Evolutionary conservation across 2,329 filamentous ascomycete genomes (phyloP), one percentile per base, ranked within the genome.

Genomic region (Leptodontidium sp.): DNA sequence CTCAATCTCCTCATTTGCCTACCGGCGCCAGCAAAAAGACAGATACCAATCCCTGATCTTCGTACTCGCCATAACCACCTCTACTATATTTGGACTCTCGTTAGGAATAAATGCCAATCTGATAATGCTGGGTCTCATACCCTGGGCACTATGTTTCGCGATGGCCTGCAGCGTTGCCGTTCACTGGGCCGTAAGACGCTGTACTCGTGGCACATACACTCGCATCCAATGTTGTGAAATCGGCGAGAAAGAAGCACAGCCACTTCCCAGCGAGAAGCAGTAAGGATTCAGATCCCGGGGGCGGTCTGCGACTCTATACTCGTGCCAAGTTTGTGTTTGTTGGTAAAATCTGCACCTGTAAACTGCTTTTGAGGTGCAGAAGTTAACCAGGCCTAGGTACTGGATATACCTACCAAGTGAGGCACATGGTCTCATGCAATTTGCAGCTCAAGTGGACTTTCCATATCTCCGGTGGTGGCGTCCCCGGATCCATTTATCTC

Each of bases 1-100:
- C 52, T 77, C 77, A 6, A 76, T 80, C 9, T 80, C 79, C 12
- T 80, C 79, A 0, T 81, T 80, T 65, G 70, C 75, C 1, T 79
- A 80, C 45, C 75, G 80, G 40, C 75, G 76, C 17, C 78, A 79
- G 55, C 74, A 71, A 8, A 32, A 71, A 32, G 79, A 81, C 57
- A 72, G 61, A 26, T 76, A 75, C 29, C 80, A 81, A 66, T 70
- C 75, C 11, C 67, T 76, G 15, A 72, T 81, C 9, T 80, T 80
- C 52, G 29, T 77, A 5, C 40, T 77, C 6, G 68, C 73, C 7
- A 72, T 79, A 7, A 62, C 71, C 3, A 59, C 55, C 1, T 77
- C 75, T 2, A 74, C 71, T 24, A 61, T 76, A 6, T 67, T 73
- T 52, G 79, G 79, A 12, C 66, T 78, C 47, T 68, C 61, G 1